phyloP scores from a whole-genome alignment of 2,329 filamentous ascomycete genomes.

The Lasiodiplodia gonubiensis region DNA sequence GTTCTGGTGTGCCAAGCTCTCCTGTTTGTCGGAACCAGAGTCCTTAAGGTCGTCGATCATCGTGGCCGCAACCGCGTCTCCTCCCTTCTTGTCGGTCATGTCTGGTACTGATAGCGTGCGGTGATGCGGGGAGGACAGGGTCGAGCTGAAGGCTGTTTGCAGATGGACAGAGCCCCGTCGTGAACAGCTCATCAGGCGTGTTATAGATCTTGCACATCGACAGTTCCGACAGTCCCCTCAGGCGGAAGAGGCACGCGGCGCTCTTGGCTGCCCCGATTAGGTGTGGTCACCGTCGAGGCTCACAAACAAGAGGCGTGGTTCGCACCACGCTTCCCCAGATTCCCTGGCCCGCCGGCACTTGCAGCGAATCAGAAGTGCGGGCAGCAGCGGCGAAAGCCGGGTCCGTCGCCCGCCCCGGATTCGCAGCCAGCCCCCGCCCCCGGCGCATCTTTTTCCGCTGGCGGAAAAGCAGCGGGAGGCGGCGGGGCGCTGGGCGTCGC shows the following conservation, averaged over 20 bases:
- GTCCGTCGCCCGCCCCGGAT: not conserved
- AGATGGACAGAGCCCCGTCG: not conserved
- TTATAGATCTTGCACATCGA: slow-evolving; percentile 8
- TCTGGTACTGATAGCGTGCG: not conserved
- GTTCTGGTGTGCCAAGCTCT: not conserved
- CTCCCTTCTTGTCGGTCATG: slow-evolving; percentile 20
- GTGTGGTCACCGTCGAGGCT: slow-evolving; percentile 3
- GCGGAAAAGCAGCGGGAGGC: not conserved
- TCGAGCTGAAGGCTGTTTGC: not conserved
- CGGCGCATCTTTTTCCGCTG: slow-evolving; percentile 14
- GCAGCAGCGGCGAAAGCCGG: slow-evolving; percentile 15
- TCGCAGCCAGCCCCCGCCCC: not conserved
- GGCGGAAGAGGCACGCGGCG: not conserved
- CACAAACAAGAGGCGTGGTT: not conserved
- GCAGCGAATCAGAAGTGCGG: slow-evolving; percentile 16
- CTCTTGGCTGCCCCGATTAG: not conserved
- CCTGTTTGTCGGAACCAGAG: slow-evolving; percentile 1
- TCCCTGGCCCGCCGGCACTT: slow-evolving; percentile 17
- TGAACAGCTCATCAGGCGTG: not conserved
- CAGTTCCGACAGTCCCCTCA: not conserved
- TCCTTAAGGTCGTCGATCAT: slow-evolving; percentile 21
- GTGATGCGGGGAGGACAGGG: not conserved
- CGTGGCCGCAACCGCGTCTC: slow-evolving; percentile 4
- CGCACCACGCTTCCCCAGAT: slow-evolving; percentile 16
- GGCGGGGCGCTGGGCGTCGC: not conserved